phyloP scores from a whole-genome alignment of 129 eudicot species.

The Apium graveolens region DNA sequence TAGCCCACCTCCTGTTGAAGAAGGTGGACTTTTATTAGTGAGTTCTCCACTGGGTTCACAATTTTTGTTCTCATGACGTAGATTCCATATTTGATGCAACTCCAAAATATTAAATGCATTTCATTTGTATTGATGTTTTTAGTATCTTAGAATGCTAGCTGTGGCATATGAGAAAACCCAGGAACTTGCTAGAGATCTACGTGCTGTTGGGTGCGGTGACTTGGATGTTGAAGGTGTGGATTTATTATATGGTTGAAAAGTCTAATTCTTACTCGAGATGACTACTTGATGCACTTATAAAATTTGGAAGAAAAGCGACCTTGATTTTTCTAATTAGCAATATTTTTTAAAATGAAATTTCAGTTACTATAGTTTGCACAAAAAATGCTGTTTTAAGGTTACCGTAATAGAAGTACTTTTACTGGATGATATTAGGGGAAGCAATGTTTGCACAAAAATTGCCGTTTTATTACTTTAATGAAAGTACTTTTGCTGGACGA shows the following conservation, averaged over 20 bases:
- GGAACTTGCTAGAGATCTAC: conserved; percentile 88
- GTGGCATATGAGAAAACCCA: conserved; percentile 96
- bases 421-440: not conserved
- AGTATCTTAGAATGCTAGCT: conserved; percentile 97
- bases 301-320: not conserved
- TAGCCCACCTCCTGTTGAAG: conserved; percentile 82
- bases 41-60: conserved; percentile 34
- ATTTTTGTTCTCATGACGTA: conserved; percentile 3
- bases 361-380: not conserved
- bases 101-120: conserved; percentile 6
- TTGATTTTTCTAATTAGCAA: not conserved
- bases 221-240: conserved; percentile 92
- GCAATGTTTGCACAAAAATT: not conserved
- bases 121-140: conserved; percentile 18
- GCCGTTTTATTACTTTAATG: not conserved
- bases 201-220: conserved; percentile 93
- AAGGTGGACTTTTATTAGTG: conserved; percentile 88
- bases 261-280: conserved; percentile 6
- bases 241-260: not conserved
- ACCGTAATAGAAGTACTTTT: not conserved
- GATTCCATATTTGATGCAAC: not conserved
- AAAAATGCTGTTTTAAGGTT: not conserved
- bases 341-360: not conserved
- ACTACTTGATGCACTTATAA: conserved; percentile 9
- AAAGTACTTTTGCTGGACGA: not conserved